Evolutionary conservation across 768 basidiomycete genomes (phyloP).

Genomic region (Termitomyces bulborhizus): DNA sequence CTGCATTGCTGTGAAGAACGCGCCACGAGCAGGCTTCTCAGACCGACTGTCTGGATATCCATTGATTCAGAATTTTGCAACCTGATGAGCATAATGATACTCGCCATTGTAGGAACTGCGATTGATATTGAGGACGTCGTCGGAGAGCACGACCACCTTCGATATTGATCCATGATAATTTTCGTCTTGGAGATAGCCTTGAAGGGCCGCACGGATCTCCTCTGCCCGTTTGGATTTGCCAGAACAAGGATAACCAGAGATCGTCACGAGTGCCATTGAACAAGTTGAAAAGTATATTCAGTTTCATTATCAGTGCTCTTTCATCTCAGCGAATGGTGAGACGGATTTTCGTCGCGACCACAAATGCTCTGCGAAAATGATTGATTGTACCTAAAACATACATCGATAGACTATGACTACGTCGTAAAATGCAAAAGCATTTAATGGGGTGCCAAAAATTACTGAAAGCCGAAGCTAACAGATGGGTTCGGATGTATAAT

Average conservation of each 20-base stretch:
- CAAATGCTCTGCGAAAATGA: not conserved
- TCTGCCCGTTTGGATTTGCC: slow-evolving; percentile 77
- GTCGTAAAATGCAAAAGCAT: slow-evolving; percentile 7
- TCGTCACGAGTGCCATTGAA: slow-evolving; percentile 88
- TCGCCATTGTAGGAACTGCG: slow-evolving; percentile 72
- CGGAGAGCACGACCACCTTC: slow-evolving; percentile 54
- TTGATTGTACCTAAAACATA: too few species aligned
- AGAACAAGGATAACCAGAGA: slow-evolving; percentile 82
- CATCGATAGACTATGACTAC: not conserved
- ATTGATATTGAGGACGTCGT: slow-evolving; percentile 60
- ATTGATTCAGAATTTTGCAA: not conserved
- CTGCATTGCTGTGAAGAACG: slow-evolving; percentile 79
- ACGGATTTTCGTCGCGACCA: too few species aligned
- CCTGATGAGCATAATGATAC: slow-evolving; percentile 24
- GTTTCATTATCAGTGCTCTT: too few species aligned
- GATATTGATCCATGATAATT: slow-evolving; percentile 47
- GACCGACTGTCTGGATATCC: slow-evolving; percentile 53
- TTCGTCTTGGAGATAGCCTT: slow-evolving; percentile 40
- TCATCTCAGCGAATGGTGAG: too few species aligned
- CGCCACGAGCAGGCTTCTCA: slow-evolving; percentile 85
- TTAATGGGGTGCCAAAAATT: slow-evolving; percentile 70
- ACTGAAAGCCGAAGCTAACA: slow-evolving; percentile 82
- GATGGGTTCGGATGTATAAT: slow-evolving; percentile 96
- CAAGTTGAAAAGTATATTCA: not conserved
- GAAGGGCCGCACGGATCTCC: slow-evolving; percentile 57